Evolutionary conservation across 345 rosid species (phyloP).

Genomic region (Adansonia digitata): DNA sequence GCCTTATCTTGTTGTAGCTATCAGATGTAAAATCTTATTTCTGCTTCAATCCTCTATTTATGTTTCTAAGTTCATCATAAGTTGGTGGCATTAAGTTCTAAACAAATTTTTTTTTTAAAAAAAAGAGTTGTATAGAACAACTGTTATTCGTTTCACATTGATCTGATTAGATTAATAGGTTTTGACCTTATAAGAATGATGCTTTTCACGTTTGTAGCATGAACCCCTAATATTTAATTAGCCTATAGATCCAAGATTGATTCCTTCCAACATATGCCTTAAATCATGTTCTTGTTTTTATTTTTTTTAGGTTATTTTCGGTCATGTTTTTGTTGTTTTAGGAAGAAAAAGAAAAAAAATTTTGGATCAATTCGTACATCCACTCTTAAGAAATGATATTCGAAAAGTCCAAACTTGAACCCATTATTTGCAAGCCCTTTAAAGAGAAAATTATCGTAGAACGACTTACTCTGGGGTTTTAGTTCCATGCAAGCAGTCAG

Average conservation of each 20-base stretch:
- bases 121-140: background rate
- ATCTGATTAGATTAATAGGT: background rate
- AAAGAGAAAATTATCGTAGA: background rate
- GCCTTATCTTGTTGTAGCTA: background rate
- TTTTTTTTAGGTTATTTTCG: background rate
- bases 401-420: no score
- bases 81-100: background rate
- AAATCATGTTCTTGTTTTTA: background rate
- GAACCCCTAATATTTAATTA: background rate
- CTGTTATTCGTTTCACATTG: background rate
- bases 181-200: slow-evolving; percentile 16
- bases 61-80: no score
- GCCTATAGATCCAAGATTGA: background rate
- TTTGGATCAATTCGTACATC: background rate
- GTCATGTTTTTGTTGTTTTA: background rate
- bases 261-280: background rate
- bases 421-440: no score
- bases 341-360: background rate
- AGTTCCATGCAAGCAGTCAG: slow-evolving; percentile 55
- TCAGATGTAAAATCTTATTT: background rate
- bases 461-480: slow-evolving; percentile 46
- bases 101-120: background rate
- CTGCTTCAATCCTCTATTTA: background rate
- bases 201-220: slow-evolving; percentile 12
- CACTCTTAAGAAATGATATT: background rate